A percentile compares a stretch with the other conserved stretches of the same genome.
phyloP scores from a whole-genome alignment of 2,329 filamentous ascomycete species.

The Davidsoniella eucalypti region DNA sequence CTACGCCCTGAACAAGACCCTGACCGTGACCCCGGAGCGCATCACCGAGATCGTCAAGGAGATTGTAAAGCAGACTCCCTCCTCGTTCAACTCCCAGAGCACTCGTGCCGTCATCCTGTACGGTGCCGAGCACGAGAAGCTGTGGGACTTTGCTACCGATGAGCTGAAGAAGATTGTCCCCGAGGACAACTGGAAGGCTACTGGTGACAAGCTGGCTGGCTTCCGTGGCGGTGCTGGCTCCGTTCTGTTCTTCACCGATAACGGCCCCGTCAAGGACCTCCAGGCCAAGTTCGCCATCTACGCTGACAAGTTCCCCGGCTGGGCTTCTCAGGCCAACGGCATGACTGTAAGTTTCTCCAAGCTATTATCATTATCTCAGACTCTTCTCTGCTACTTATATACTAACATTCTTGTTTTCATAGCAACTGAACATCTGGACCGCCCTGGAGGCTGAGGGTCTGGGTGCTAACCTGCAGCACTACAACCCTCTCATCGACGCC shows the following conservation, averaged over 20 bases:
- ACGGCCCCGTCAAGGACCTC: slow-evolving; percentile 45
- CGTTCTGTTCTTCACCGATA: slow-evolving; percentile 79
- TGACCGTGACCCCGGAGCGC: slow-evolving; percentile 37
- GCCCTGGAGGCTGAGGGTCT: slow-evolving; percentile 70
- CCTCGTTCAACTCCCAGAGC: slow-evolving; percentile 78
- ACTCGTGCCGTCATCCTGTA: slow-evolving; percentile 65
- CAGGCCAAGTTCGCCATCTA: slow-evolving; percentile 56
- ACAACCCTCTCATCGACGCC: slow-evolving; percentile 71
- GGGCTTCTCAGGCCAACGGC: slow-evolving; percentile 59
- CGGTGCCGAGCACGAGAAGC: slow-evolving; percentile 67
- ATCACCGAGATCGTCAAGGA: slow-evolving; percentile 49
- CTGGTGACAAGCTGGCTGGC: slow-evolving; percentile 25
- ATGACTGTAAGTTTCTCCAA: slow-evolving; percentile 38
- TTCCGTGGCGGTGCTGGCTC: slow-evolving; percentile 65
- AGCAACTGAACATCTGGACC: slow-evolving; percentile 64
- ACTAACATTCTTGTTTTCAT: slow-evolving; percentile 7
- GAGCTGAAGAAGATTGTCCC: slow-evolving; percentile 53
- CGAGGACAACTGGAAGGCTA: slow-evolving; percentile 42
- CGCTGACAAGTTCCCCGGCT: slow-evolving; percentile 63
- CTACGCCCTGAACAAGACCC: slow-evolving; percentile 51
- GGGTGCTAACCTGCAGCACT: slow-evolving; percentile 83
- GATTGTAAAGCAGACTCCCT: slow-evolving; percentile 53
- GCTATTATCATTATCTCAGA: background rate
- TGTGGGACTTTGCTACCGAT: slow-evolving; percentile 61
- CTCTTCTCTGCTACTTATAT: background rate